These are phyloP conservation scores for Phytophthora ohioensis DNA, from an alignment of 352 stramenopile genomes.

Conservation along the genomic window DNA sequence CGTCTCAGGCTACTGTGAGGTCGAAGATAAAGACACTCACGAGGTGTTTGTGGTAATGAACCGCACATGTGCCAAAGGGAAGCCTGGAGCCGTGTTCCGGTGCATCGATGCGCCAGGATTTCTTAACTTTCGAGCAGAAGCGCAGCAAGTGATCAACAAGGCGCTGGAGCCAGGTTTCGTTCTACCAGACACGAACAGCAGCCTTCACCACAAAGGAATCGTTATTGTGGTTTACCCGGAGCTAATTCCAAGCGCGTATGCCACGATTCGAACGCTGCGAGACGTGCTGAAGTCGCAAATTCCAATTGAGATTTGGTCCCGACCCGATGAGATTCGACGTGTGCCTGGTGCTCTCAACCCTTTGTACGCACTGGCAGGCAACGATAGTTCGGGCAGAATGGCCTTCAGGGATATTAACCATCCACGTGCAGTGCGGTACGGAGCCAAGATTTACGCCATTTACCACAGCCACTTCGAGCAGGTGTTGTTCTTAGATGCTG, in stretches of 20 bases:
- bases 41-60: not conserved
- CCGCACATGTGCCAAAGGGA: not conserved
- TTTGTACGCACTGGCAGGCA: constrained; percentile 19
- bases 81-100: not conserved
- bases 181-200: not conserved
- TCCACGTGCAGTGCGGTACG: constrained; percentile 35
- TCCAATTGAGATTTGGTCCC: constrained; percentile 67
- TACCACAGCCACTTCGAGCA: not conserved
- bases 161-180: not conserved
- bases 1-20: not conserved
- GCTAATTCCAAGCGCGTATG: constrained; percentile 61
- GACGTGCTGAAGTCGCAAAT: constrained; percentile 41
- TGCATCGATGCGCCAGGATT: not conserved
- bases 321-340: constrained; percentile 37
- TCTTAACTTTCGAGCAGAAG: not conserved
- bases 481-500: not conserved
- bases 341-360: constrained; percentile 15
- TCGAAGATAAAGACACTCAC: not conserved
- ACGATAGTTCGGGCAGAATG: constrained; percentile 42
- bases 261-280: constrained; percentile 16
- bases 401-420: constrained; percentile 35
- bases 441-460: not conserved
- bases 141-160: not conserved
- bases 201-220: constrained; percentile 37
- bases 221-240: constrained; percentile 70